Evolutionary conservation across 225 moss, liverwort and hornwort genomes (phyloP).

Genomic region (Polytrichum commune): DNA sequence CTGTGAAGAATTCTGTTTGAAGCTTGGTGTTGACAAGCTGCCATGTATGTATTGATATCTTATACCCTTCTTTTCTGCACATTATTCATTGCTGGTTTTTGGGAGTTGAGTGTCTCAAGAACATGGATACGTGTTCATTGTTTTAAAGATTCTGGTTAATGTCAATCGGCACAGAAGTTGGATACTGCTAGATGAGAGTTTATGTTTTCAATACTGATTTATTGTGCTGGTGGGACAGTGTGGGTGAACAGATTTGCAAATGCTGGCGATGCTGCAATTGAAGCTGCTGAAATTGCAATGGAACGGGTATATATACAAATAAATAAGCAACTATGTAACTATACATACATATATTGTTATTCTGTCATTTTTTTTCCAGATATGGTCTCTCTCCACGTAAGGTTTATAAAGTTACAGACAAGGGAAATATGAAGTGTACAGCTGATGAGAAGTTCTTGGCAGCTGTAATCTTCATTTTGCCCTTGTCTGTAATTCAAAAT

Average conservation of each 20-base stretch:
- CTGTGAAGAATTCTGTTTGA: constrained; percentile 68
- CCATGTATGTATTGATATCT: constrained; percentile 40
- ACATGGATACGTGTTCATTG: background rate
- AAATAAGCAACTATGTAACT: no score
- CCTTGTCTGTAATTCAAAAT: no score
- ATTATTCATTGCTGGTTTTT: background rate
- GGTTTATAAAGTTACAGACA: no score
- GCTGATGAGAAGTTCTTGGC: no score
- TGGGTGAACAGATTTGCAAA: constrained; percentile 99
- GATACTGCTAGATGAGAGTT: background rate
- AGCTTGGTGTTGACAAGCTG: constrained; percentile 65
- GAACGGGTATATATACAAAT: constrained; percentile 56
- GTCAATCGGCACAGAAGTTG: background rate
- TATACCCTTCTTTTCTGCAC: no score
- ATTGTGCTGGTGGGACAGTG: constrained; percentile 41
- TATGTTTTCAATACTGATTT: background rate
- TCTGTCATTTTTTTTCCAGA: no score
- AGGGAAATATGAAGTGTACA: no score
- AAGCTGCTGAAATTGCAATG: constrained; percentile 87
- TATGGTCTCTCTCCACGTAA: no score
- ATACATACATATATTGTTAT: constrained; percentile 16
- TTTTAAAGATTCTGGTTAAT: background rate
- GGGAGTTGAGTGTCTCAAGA: background rate
- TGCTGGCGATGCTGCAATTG: constrained; percentile 91
- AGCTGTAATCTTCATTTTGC: no score